Evolutionary conservation across 768 basidiomycete species (phyloP), one percentile per base, ranked within the genome.

Genomic region (Galerina sulciceps): DNA sequence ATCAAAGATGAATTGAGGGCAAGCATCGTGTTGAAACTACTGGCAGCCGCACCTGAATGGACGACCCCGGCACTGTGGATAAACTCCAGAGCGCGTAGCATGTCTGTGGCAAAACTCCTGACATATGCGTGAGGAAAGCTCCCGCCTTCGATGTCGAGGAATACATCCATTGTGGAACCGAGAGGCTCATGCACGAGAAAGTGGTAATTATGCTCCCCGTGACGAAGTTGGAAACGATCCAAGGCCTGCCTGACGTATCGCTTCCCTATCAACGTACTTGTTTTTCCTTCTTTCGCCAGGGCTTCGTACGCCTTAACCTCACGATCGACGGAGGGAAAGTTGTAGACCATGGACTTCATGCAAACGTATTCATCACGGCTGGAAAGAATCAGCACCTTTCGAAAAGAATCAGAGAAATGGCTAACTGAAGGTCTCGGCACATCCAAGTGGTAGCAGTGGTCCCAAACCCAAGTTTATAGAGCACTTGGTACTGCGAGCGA

Each of bases 381-480:
- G 42, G 40, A 41, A 17, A 17, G 40, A 10, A 17, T 14, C 6
- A 15, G 41, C 26, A 48, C 17, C 20, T 41, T n/a, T 52, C 55
- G 6, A 57, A 31, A 1, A 31, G 26, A 31, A n/a, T 22, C 11
- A 26, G 18, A 22, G 36, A 17, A 17, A n/a, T n/a, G 22, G 31
- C 58, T 45, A 22, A 58, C 56, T 35, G 41, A 3, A 71, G 64
- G 56, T 71, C 71, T 13, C 68, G 61, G 55, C 60, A 62, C n/a
- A 73, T 60, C 72, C 73, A 74, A 20, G 59, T 65, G 17, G 73
- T 73, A 15, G 62, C 59, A 17, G 57, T 63, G 10, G 64, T 53
- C 15, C 75, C 75, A 57, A 60, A 74, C 2, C 73, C 75, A 1
- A 76, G 59, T 62, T 76, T 76, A 11, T 65, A 64, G 20, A 75